Conservation (phyloP, 345 rosid species). For the Trapa bicornis region DNA sequence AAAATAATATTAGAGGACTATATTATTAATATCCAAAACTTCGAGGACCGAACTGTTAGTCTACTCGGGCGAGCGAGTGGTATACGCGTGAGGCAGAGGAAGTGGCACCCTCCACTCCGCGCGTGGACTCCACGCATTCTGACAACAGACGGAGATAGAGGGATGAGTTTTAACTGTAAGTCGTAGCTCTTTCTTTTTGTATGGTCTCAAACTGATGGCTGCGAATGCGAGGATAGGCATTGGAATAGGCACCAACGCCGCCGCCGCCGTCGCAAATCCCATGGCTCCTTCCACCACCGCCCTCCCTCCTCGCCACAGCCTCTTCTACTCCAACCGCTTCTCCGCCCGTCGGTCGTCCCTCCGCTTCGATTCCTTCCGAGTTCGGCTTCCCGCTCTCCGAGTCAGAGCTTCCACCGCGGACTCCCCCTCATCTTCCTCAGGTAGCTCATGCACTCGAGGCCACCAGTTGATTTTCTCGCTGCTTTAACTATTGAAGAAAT, state of each 20-base stretch:
- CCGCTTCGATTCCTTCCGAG: slow-evolving; percentile 22
- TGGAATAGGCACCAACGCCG: slow-evolving; percentile 10
- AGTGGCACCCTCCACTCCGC: background rate
- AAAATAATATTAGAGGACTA: too few relatives aligned
- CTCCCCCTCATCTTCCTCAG: slow-evolving; percentile 27
- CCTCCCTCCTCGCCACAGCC: slow-evolving; percentile 29
- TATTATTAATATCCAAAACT: too few relatives aligned
- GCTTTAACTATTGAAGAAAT: background rate
- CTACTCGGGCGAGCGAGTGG: background rate
- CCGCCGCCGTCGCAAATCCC: slow-evolving; percentile 11
- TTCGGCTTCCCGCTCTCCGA: slow-evolving; percentile 32
- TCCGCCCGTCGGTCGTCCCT: slow-evolving; percentile 24
- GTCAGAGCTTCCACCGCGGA: slow-evolving; percentile 52
- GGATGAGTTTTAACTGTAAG: background rate
- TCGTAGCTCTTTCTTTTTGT: slow-evolving; percentile 7
- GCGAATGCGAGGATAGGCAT: slow-evolving; percentile 11
- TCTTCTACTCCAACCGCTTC: slow-evolving; percentile 32
- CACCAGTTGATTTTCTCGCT: background rate
- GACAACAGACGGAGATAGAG: background rate
- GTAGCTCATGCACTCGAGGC: slow-evolving; percentile 14
- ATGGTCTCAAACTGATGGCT: slow-evolving; percentile 41
- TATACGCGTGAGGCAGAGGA: background rate
- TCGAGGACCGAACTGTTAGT: too few relatives aligned
- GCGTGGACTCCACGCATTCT: background rate
- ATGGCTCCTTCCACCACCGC: slow-evolving; percentile 10